These are phyloP conservation scores for Penicillium polonicum DNA, from an alignment of 2,329 filamentous ascomycete species.

Conservation along the genomic window DNA sequence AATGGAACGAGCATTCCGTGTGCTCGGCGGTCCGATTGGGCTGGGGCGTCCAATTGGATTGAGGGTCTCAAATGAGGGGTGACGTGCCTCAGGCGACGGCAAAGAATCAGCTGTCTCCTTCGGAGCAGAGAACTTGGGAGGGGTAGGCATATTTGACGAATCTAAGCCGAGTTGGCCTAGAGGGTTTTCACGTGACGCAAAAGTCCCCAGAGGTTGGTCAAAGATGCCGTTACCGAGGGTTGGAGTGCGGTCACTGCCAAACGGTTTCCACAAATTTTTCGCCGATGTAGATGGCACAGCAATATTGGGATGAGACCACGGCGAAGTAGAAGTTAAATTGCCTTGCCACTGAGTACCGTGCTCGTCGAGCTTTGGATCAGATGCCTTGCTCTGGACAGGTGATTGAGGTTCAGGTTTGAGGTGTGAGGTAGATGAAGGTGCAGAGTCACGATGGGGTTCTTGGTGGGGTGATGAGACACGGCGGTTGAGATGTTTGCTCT, in stretches of 20 bases:
- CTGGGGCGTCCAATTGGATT: constrained; percentile 44
- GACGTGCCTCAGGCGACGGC: constrained; percentile 41
- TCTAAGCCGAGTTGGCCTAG: constrained; percentile 45
- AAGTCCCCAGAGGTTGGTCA: constrained; percentile 50
- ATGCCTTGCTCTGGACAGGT: constrained; percentile 13
- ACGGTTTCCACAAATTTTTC: constrained; percentile 60
- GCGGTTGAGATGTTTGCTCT: constrained; percentile 34
- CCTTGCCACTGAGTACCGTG: constrained; percentile 39
- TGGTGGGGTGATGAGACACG: constrained; percentile 34
- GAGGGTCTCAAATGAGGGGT: constrained; percentile 39
- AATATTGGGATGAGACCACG: constrained; percentile 41
- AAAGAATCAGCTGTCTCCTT: constrained; percentile 40
- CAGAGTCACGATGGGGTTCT: constrained; percentile 26
- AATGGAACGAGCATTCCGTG: constrained; percentile 31
- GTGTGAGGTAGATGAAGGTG: constrained; percentile 27
- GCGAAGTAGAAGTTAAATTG: constrained; percentile 37
- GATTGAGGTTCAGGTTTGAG: constrained; percentile 1
- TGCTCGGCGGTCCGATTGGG: constrained; percentile 48
- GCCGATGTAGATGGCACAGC: constrained; percentile 33
- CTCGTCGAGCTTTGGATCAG: constrained; percentile 35
- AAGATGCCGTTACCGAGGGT: constrained; percentile 65
- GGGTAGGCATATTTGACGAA: constrained; percentile 37
- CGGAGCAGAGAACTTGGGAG: constrained; percentile 33
- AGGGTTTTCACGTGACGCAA: constrained; percentile 46
- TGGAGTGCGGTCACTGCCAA: constrained; percentile 56